phyloP scores from a whole-genome alignment of 208 protist species.

The Trypanosoma rangeli region DNA sequence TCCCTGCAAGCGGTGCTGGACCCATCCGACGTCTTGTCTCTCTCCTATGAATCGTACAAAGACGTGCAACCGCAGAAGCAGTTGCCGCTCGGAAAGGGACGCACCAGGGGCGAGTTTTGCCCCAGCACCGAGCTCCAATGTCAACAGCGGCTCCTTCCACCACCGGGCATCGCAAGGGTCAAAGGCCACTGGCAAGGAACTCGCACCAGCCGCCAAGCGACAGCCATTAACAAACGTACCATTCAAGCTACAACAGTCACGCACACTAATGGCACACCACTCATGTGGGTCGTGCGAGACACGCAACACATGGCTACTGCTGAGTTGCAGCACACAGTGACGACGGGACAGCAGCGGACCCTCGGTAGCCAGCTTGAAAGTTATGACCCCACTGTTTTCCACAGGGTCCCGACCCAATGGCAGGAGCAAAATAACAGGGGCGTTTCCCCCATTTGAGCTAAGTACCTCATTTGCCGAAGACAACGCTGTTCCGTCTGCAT shows the following conservation, averaged over 20 bases:
- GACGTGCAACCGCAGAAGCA: constrained; percentile 37
- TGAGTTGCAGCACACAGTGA: constrained; percentile 38
- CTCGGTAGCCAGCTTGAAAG: constrained; percentile 20
- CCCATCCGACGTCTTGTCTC: constrained; percentile 3
- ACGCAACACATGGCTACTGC: background rate
- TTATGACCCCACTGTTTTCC: constrained; percentile 30
- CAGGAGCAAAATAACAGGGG: constrained; percentile 12
- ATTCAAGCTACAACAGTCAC: constrained; percentile 39
- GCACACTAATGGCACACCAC: constrained; percentile 30
- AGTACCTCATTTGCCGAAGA: background rate
- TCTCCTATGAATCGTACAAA: constrained; percentile 25
- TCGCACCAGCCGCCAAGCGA: constrained; percentile 22
- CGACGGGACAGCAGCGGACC: constrained; percentile 39
- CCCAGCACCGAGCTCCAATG: constrained; percentile 37
- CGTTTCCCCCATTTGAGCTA: background rate
- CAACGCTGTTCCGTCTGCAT: background rate
- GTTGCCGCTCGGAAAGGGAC: constrained; percentile 20
- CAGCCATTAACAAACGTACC: constrained; percentile 40
- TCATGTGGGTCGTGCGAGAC: background rate
- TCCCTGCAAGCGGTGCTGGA: constrained; percentile 6
- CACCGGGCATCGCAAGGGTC: constrained; percentile 10
- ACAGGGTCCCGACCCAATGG: constrained; percentile 32
- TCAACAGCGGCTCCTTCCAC: constrained; percentile 26
- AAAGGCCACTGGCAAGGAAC: constrained; percentile 16
- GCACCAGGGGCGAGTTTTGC: constrained; percentile 21